Evolutionary conservation across 208 protist genomes (phyloP), one percentile per base, ranked within the genome.

Genomic region (Leishmania amazonensis): DNA sequence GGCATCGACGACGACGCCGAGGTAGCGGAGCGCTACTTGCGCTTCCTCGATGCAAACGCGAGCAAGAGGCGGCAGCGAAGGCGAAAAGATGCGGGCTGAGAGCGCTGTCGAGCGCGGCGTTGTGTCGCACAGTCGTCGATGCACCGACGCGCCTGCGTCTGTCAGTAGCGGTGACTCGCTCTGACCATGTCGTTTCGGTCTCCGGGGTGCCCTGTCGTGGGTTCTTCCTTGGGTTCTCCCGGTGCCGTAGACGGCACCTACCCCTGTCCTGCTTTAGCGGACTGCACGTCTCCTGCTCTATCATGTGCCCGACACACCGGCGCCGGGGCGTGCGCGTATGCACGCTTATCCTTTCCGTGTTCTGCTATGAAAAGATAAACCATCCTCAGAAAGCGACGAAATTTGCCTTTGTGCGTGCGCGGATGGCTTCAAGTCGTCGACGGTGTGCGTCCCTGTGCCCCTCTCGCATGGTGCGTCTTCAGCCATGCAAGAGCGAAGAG

Each of bases 1-100:
- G 81, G 87, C 71, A 77, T 93, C 58, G 88, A 90, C 57, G 84
- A 88, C 24, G 85, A 91, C 7, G 80, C 35, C n/a, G 78, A 81
- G 64, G 80, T 91, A 28, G 83, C 81, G 15, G 45, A 9, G 17
- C 81, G 62, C 38, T 90, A 87, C 73, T 49, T 84, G 65, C 62
- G 58, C 11, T 42, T 64, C 35, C n/a, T 82, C 60, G 82, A 85
- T 60, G 54, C 64, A 7, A 74, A 79, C 7, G 38, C 62, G 1
- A 21, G 28, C 28, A 65, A 64, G 47, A 45, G 45, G 21, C 68
- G 68, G 42, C 62, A 53, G 21, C 31, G 60, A 3, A 42, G 51
- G 47, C 76, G 76, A 72, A 54, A 72, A 19, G 54, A 78, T 45
- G 38, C 57, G 13, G 75, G 3, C 11, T 78, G 57, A 78, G 49